Base-by-base conservation (phyloP, 2,329 filamentous ascomycete species). In the Sphaerulina populicola region DNA sequence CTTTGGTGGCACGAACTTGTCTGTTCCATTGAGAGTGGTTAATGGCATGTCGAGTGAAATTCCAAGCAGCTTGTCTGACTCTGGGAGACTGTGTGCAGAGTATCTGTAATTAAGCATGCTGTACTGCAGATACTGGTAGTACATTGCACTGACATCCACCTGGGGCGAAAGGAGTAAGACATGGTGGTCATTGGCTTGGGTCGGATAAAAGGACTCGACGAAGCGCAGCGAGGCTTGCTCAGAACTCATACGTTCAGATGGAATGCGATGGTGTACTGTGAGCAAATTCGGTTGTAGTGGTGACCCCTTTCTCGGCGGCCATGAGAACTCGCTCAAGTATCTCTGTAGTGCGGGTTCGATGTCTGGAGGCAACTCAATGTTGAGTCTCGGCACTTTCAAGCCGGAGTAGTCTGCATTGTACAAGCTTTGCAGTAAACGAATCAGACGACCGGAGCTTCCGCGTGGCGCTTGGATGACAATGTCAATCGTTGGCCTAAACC, bases 181-280 rank as follows among this genome's bases (percentile, higher is more conserved):
- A 66, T 96, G 88, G 8, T 83, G 83, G 47, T 80, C 69, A 2
- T 68, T 65, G 4, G 81, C 74, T 52, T 81, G 74, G 2, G 74
- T 71, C 2, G 93, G 90, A 76, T 89, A 97, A 67, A 94, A 95
- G 0, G 87, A 85, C 70, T 97, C 90, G 4, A 95, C 71, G 52
- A 91, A 86, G 21, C 84, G 81, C 12, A 84, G 74, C 0, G 88
- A 82, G 50, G 84, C 83, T 59, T 90, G 83, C 57, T 86, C 81
- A 39, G 85, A 76, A 5, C 75, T 81, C 55, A 84, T 63, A 42
- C 73, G 74, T 43, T 77, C 72, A 35, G 74, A 74, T 9, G 79
- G 73, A 39, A 96, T 83, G 29, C 88, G 83, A 56, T 86, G 88
- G 23, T 86, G 81, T 14, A 97, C 71, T 0, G 81, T 84, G 12